Evolutionary conservation across 805 yeast species (phyloP).

Genomic region (Peterozyma xylosa): DNA sequence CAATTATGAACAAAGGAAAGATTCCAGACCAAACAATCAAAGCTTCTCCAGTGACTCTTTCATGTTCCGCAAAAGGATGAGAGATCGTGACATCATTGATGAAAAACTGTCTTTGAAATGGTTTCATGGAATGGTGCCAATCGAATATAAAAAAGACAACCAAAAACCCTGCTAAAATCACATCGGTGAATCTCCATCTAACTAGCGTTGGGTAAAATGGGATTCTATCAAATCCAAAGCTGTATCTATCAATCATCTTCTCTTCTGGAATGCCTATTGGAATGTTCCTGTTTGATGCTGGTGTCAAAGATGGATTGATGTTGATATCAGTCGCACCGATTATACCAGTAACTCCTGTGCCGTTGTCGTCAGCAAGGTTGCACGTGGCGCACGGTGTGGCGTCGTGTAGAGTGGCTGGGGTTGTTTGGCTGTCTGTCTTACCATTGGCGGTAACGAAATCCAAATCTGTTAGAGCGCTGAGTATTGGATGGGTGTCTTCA

Average conservation of each 20-base stretch:
- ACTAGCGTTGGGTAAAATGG: slow-evolving; percentile 2
- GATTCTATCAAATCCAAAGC: slow-evolving; percentile 7
- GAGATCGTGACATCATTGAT: slow-evolving; percentile 69
- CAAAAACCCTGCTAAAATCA: neutral
- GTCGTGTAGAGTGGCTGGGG: too few relatives aligned
- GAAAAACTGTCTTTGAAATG: slow-evolving; percentile 74
- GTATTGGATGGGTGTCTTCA: too few relatives aligned
- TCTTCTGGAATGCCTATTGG: neutral
- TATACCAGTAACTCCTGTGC: too few relatives aligned
- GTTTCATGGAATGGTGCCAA: slow-evolving; percentile 28
- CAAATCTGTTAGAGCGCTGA: too few relatives aligned
- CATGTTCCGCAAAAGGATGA: slow-evolving; percentile 74
- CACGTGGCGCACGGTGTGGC: too few relatives aligned
- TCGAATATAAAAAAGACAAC: slow-evolving; percentile 1
- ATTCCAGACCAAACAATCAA: slow-evolving; percentile 48
- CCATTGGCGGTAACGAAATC: too few relatives aligned
- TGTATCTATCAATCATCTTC: slow-evolving; percentile 3
- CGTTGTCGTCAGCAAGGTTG: too few relatives aligned
- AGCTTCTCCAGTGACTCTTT: slow-evolving; percentile 55
- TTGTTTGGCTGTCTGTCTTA: too few relatives aligned
- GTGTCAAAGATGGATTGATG: neutral
- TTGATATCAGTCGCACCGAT: too few relatives aligned
- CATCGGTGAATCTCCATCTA: slow-evolving; percentile 8
- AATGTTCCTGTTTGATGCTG: neutral
- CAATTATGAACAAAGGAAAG: slow-evolving; percentile 39